phyloP scores from a whole-genome alignment of 192 early-diverging fungal genomes.

The Podila verticillata region DNA sequence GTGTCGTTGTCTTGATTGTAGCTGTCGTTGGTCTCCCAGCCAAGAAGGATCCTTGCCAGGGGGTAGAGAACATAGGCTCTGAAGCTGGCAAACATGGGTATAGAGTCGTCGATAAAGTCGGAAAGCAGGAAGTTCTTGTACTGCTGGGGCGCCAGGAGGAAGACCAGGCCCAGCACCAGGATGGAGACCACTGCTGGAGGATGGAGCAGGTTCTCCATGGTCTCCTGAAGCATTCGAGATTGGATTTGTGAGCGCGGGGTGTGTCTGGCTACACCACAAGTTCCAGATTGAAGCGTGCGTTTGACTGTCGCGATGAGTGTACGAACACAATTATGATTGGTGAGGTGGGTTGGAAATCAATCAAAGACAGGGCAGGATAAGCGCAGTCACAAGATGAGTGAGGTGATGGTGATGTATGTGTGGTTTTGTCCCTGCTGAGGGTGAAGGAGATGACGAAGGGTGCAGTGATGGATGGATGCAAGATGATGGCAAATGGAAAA shows the following conservation, averaged over 20 bases:
- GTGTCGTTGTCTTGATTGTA: not conserved
- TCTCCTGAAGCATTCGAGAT: slow-evolving; percentile 34
- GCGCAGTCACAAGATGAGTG: too few relatives aligned
- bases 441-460: too few relatives aligned
- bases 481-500: too few relatives aligned
- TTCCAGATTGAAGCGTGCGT: too few relatives aligned
- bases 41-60: slow-evolving; percentile 24
- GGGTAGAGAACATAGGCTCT: slow-evolving; percentile 15
- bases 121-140: slow-evolving; percentile 17
- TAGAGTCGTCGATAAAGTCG: slow-evolving; percentile 13
- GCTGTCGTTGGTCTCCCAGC: slow-evolving; percentile 18
- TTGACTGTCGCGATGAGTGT: too few relatives aligned
- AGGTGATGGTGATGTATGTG: too few relatives aligned
- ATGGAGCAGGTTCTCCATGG: slow-evolving; percentile 37
- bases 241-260: not conserved
- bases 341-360: too few relatives aligned
- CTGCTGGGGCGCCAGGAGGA: slow-evolving; percentile 28
- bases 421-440: too few relatives aligned
- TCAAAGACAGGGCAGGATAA: too few relatives aligned
- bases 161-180: slow-evolving; percentile 21
- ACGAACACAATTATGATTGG: too few relatives aligned
- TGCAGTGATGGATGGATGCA: too few relatives aligned
- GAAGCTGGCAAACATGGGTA: slow-evolving; percentile 20
- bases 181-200: slow-evolving; percentile 36
- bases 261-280: too few relatives aligned